Evolutionary conservation across 2,329 filamentous ascomycete genomes (phyloP), one percentile per base, ranked within the genome.

Genomic region (Neonectria coccinea): DNA sequence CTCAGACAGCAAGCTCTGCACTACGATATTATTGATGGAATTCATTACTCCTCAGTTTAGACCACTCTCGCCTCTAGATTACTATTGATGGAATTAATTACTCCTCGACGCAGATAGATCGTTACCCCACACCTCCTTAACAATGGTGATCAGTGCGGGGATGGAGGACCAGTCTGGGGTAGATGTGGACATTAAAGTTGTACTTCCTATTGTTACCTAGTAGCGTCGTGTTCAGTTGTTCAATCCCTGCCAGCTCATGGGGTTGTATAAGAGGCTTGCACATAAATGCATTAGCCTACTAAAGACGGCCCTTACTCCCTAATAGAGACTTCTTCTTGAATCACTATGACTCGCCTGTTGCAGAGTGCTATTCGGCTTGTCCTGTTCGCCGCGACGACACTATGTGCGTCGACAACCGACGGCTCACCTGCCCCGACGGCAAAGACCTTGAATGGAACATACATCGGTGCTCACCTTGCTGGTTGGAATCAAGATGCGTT

Each of bases 401-500:
- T 55, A 16, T 54, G 60, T 39, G 60, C 33, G 10, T 58, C 44
- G 2, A 9, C 18, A 27, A 39, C 22, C 6, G 45, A 45, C 14
- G 57, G 16, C 10, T 55, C 55, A 14, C 33, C 52, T 18, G 22
- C 66, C 4, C 72, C 70, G 1, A 69, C 63, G 50, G 73, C 67
- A n/a, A 60, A 61, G 22, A 72, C 70, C 0, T 8, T 68, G 4
- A 75, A 75, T 31, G 73, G 73, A 16, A 75, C 71, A 1, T 75
- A 75, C 27, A 33, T 61, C 8, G 80, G 79, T 8, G 66, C 73
- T 2, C 68, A 79, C 41, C 64, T 81, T 6, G 47, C 73, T 0
- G 66, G 56, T 8, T 81, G 77, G 77, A 27, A 68, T 3, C 80
- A 82, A 56, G 79, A 81, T 59, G 77, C 66, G 22, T 82, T 82